Percentiles rank a stretch among this genome's conserved stretches.
Evolutionary conservation across 1,284 basidiomycete species (phyloP).

Genomic region (Microbotryomycetes sp.): DNA sequence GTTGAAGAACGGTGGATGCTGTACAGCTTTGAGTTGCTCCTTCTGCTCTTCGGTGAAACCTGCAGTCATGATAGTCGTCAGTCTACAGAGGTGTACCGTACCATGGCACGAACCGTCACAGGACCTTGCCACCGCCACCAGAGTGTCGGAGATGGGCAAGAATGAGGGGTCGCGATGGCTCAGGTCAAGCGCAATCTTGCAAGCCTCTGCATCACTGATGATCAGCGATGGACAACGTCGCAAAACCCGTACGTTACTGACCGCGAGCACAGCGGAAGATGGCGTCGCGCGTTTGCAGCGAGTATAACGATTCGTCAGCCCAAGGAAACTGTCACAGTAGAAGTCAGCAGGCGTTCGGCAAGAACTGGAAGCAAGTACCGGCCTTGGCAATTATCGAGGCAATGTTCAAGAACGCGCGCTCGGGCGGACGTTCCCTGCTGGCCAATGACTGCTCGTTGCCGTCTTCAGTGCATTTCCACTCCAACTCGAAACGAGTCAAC

Average conservation of each 20-base stretch:
- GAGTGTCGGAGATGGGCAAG: no score
- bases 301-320: conserved; percentile 2
- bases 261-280: conserved; percentile 2
- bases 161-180: no score
- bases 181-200: no score
- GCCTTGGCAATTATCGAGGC: conserved; percentile 16
- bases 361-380: background rate
- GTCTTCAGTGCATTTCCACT: no score
- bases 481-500: no score
- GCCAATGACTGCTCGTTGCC: background rate
- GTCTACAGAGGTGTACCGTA: no score
- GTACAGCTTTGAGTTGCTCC: background rate
- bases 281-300: conserved; percentile 1
- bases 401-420: conserved; percentile 13
- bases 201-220: background rate
- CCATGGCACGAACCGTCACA: no score
- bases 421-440: background rate
- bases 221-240: background rate
- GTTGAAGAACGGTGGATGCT: background rate
- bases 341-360: background rate
- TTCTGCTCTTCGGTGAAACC: conserved; percentile 11
- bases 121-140: no score
- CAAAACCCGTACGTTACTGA: background rate
- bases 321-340: conserved; percentile 13
- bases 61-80: no score